Evolutionary conservation across 495 filamentous ascomycete genomes (phyloP).

Genomic region (Penicillium simplicissimum): DNA sequence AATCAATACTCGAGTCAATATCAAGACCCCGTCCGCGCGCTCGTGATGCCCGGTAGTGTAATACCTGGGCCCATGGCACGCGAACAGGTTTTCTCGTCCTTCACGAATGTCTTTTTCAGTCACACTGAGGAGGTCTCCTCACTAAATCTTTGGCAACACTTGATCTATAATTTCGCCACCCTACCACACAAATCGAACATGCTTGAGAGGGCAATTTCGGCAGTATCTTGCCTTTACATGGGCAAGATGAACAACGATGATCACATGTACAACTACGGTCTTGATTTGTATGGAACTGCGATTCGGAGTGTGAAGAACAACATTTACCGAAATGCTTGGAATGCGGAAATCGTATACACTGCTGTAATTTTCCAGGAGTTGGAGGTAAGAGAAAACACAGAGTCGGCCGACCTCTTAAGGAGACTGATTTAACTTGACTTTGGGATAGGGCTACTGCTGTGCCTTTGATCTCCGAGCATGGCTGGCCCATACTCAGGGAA

Average conservation of each 20-base stretch:
- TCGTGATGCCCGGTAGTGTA: background rate
- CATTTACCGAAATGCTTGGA: constrained; percentile 13
- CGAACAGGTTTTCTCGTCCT: constrained; percentile 9
- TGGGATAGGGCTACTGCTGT: constrained; percentile 1
- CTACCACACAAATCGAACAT: constrained; percentile 10
- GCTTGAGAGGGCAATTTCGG: constrained; percentile 15
- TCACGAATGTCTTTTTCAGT: constrained; percentile 3
- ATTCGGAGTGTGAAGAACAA: constrained; percentile 6
- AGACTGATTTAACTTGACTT: background rate
- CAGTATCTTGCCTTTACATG: constrained; percentile 11
- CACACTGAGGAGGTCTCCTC: constrained; percentile 2
- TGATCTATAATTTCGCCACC: constrained; percentile 6
- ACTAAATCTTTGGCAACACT: constrained; percentile 9
- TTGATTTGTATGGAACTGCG: constrained; percentile 16
- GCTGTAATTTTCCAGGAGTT: constrained; percentile 11
- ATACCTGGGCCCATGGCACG: background rate
- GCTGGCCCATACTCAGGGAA: constrained; percentile 8
- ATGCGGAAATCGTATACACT: constrained; percentile 14
- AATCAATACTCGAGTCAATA: background rate
- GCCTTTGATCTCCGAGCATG: background rate
- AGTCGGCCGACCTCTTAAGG: background rate
- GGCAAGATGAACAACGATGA: constrained; percentile 9
- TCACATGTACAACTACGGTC: constrained; percentile 11
- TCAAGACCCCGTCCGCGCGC: background rate
- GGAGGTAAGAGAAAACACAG: constrained; percentile 6